These are phyloP conservation scores for Mortierella antarctica DNA, from an alignment of 192 early-diverging fungal genomes.

Conservation along the genomic window DNA sequence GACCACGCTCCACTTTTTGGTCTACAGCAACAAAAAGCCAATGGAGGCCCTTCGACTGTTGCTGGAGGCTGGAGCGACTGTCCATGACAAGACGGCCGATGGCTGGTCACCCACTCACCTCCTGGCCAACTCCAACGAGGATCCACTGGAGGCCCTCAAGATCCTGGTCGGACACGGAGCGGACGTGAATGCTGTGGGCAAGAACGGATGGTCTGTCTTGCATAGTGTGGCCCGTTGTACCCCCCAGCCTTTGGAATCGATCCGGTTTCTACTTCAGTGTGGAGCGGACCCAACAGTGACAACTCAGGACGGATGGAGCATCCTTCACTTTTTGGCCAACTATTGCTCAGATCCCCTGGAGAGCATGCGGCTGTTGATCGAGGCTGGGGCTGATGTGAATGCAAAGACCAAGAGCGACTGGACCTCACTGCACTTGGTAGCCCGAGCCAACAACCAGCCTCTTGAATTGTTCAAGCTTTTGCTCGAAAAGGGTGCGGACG, in stretches of 20 bases:
- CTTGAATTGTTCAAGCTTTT: constrained; percentile 56
- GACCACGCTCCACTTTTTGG: constrained; percentile 67
- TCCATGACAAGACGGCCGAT: constrained; percentile 55
- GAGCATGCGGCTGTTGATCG: constrained; percentile 61
- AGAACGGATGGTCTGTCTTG: constrained; percentile 50
- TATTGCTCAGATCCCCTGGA: constrained; percentile 64
- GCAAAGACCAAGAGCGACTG: constrained; percentile 75
- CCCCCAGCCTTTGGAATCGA: constrained; percentile 46
- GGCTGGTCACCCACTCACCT: constrained; percentile 51
- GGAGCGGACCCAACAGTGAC: constrained; percentile 54
- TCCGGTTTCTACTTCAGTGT: constrained; percentile 52
- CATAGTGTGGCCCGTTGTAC: constrained; percentile 52
- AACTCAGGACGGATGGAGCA: constrained; percentile 65
- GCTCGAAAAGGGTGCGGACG: constrained; percentile 37
- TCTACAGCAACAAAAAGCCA: constrained; percentile 50
- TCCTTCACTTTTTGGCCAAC: constrained; percentile 62
- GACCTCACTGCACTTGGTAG: constrained; percentile 75
- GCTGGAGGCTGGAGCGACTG: constrained; percentile 67
- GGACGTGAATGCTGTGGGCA: constrained; percentile 52
- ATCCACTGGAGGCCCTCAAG: constrained; percentile 51
- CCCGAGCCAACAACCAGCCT: constrained; percentile 62
- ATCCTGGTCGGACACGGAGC: constrained; percentile 48
- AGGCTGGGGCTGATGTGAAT: constrained; percentile 72
- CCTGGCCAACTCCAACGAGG: constrained; percentile 51
- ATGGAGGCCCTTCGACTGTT: constrained; percentile 40